Conservation (phyloP, 2,329 filamentous ascomycete genomes). For the Cladosporium colombiae region DNA sequence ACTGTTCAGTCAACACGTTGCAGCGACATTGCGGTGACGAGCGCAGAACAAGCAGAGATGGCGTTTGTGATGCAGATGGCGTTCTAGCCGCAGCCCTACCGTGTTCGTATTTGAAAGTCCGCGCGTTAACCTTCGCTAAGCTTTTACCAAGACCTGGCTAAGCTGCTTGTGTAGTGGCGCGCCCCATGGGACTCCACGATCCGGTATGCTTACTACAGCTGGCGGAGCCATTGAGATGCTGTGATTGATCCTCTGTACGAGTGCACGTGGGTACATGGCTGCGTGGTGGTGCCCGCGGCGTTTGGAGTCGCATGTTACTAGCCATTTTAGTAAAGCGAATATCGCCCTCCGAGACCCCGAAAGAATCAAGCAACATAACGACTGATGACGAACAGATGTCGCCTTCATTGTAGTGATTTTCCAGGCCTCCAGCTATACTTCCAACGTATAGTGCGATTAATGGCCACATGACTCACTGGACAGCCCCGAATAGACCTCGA, state of each 20-base stretch:
- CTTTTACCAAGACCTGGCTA: neutral
- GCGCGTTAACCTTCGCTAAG: constrained; percentile 1
- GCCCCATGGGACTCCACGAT: neutral
- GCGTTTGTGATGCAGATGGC: constrained; percentile 1
- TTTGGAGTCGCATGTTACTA: neutral
- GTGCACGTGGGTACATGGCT: neutral
- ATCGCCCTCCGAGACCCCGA: neutral
- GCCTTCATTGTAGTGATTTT: neutral
- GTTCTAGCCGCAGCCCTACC: neutral
- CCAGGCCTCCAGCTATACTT: neutral
- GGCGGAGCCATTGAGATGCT: neutral
- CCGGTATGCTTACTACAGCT: neutral
- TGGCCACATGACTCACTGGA: neutral
- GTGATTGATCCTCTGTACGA: constrained; percentile 5
- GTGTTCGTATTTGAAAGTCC: neutral
- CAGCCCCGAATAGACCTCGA: neutral
- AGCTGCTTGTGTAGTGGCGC: neutral
- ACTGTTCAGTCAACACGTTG: neutral
- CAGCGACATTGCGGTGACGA: neutral
- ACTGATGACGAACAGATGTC: neutral
- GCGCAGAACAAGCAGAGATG: neutral
- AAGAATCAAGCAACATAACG: neutral
- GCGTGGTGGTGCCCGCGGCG: neutral
- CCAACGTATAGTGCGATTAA: neutral
- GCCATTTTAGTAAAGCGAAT: neutral